Base-by-base conservation (phyloP, 805 yeast species). In the Saccharomycopsis microspora region DNA sequence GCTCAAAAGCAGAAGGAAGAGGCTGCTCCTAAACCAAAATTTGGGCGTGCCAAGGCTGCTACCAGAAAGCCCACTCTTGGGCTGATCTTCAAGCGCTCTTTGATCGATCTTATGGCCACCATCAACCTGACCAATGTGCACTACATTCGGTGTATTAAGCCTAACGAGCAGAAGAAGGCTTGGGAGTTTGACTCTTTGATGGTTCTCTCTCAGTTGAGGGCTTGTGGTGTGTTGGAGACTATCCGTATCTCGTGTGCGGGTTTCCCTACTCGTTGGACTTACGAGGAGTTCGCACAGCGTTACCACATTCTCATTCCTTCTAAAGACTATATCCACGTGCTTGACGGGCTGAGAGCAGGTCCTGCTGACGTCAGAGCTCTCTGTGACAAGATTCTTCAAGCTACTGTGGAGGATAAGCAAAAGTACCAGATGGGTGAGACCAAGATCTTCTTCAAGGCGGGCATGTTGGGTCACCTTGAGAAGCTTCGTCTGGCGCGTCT, bases 181-280 rank as follows among this genome's bases (percentile, higher is more conserved):
- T 90, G 98, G 97, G 83, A 81, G 62, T 90, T 90, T 65, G 95
- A 88, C 60, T 87, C 95, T 10, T 74, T 88, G 40, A 89, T 90
- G 97, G 97, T 90, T 9, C 72, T 93, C 52, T 82, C 95, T 4
- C 98, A 90, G 65, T 73, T 90, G 54, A 78, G 98, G 62, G 98
- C 98, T 4, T 90, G 98, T 72, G 98, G 98, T 82, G 97, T 90
- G 42, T 71, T 90, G 56, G 98, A 93, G 63, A 93, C 98, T 1
- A 90, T 90, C 60, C 73, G 96, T 59, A 90, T 90, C 43, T 89
- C 97, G 1, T 89, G 97, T 68, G 97, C 96, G 44, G 98, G 98
- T 39, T 90, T 89, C 74, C 98, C 98, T 11, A 83, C 96, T 0
- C 75, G 97, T 61, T 87, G 96, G 88, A 78, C 95, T 2, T 93